Conservation (phyloP, 2,329 filamentous ascomycete genomes). For the Ophiostoma triangulosporum region DNA sequence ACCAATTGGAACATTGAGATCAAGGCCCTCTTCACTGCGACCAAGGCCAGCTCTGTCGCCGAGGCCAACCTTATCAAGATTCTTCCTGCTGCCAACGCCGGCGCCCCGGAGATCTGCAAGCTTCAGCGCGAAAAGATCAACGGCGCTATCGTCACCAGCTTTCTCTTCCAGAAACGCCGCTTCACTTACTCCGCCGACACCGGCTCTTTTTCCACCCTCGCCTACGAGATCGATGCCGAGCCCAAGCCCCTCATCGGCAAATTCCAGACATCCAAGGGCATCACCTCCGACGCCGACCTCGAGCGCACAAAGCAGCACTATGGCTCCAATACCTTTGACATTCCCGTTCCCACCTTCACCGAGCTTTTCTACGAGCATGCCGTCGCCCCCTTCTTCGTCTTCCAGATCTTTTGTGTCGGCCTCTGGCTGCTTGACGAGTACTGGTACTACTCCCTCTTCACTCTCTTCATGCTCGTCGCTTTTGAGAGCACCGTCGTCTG, state of each 20-base stretch:
- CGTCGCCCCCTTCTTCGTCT: conserved; percentile 97
- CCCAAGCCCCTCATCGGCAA: conserved; percentile 65
- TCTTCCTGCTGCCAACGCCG: conserved; percentile 78
- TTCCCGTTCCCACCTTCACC: conserved; percentile 87
- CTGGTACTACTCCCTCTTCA: conserved; percentile 99
- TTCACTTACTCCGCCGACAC: conserved; percentile 69
- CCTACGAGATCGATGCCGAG: conserved; percentile 71
- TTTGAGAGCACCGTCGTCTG: conserved; percentile 99
- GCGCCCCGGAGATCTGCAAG: conserved; percentile 73
- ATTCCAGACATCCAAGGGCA: conserved; percentile 70
- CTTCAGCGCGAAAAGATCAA: conserved; percentile 65
- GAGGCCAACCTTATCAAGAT: conserved; percentile 84
- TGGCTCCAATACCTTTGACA: conserved; percentile 92
- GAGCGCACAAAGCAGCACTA: conserved; percentile 80
- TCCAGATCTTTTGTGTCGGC: conserved; percentile 96
- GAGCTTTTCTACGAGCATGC: conserved; percentile 98
- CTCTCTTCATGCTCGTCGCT: conserved; percentile 91
- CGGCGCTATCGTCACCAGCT: conserved; percentile 66
- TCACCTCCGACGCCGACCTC: conserved; percentile 61
- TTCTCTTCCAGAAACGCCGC: conserved; percentile 94
- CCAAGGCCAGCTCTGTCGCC: conserved; percentile 52
- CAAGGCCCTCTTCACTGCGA: conserved; percentile 67
- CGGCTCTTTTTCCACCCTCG: conserved; percentile 66
- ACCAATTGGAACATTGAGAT: conserved; percentile 96
- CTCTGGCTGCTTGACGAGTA: conserved; percentile 99